Percentiles rank a stretch among this genome's conserved stretches.
These are phyloP conservation scores for Wickerhamomyces strasburgensis DNA, from an alignment of 805 yeast genomes.

Conservation along the genomic window DNA sequence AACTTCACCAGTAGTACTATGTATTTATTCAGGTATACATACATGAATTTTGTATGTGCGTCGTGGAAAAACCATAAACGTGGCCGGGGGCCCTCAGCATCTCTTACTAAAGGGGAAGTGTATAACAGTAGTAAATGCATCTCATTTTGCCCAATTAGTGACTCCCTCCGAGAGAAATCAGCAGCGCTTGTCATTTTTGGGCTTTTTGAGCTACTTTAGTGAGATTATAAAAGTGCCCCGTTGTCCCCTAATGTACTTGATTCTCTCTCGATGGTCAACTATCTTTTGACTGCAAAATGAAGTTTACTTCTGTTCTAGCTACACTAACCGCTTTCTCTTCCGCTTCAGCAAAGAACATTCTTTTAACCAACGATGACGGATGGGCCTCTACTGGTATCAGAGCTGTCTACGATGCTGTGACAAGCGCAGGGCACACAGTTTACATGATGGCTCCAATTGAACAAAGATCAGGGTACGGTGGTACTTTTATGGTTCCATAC, in stretches of 20 bases:
- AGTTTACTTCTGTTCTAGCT: conserved; percentile 7
- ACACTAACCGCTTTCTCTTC: conserved; percentile 10
- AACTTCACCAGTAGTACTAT: too few relatives aligned
- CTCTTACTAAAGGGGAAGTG: too few relatives aligned
- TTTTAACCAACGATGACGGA: conserved; percentile 52
- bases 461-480: conserved; percentile 52
- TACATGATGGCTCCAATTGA: conserved; percentile 47
- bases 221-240: too few relatives aligned
- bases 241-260: too few relatives aligned
- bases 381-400: conserved; percentile 55
- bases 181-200: too few relatives aligned
- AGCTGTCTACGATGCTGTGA: conserved; percentile 46
- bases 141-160: too few relatives aligned
- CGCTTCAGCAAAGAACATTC: conserved; percentile 34
- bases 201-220: too few relatives aligned
- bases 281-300: conserved; percentile 13
- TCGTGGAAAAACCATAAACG: background rate
- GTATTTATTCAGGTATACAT: too few relatives aligned
- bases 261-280: too few relatives aligned
- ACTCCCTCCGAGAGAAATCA: too few relatives aligned
- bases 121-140: too few relatives aligned
- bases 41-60: background rate
- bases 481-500: conserved; percentile 42
- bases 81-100: background rate
- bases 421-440: conserved; percentile 44